phyloP scores from a whole-genome alignment of 768 basidiomycete species.

The Suillus bovinus region DNA sequence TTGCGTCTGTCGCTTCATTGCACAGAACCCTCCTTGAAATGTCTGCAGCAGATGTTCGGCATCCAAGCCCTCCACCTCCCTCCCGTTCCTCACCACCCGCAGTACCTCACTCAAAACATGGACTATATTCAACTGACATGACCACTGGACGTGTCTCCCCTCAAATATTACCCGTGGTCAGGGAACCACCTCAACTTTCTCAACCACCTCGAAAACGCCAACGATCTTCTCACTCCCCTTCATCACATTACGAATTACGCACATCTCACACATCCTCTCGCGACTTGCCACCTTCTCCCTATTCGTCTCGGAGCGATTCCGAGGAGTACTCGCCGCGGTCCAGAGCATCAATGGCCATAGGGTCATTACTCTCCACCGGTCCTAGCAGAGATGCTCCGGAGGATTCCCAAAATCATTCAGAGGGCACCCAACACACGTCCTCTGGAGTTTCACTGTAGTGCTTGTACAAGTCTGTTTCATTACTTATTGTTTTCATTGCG shows the following conservation, averaged over 20 bases:
- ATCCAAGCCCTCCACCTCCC: conserved; percentile 29
- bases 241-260: conserved; percentile 36
- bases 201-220: conserved; percentile 61
- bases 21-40: conserved; percentile 73
- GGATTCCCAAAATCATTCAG: conserved; percentile 24
- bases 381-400: conserved; percentile 32
- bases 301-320: conserved; percentile 68
- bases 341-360: conserved; percentile 78
- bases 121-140: conserved; percentile 17
- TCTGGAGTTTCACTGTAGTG: conserved; percentile 13
- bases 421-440: conserved; percentile 18
- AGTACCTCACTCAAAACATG: conserved; percentile 34
- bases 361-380: conserved; percentile 61
- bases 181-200: conserved; percentile 34
- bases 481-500: conserved; percentile 12
- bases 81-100: conserved; percentile 40
- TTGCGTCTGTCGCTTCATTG: conserved; percentile 68
- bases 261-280: conserved; percentile 38
- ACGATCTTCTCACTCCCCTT: conserved; percentile 61
- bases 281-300: conserved; percentile 71
- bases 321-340: conserved; percentile 72
- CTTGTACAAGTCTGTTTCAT: conserved; percentile 11
- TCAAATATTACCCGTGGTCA: conserved; percentile 14
- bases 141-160: conserved; percentile 19
- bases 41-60: conserved; percentile 34